Conservation (phyloP, 306 rosid genomes). For the Corylus americana region DNA sequence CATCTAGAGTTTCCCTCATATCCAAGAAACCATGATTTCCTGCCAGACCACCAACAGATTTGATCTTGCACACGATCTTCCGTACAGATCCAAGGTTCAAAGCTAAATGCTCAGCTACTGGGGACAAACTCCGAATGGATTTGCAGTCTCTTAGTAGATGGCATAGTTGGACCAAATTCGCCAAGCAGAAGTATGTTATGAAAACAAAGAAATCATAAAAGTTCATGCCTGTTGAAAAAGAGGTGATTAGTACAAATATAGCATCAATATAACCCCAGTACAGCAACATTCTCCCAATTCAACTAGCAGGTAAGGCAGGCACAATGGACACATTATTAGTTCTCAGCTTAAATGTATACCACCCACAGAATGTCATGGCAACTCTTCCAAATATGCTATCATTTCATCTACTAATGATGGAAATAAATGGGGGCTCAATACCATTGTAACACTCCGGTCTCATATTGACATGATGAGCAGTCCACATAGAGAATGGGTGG, state of each 20-base stretch:
- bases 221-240: slow-evolving; percentile 76
- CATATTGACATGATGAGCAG: too few species aligned
- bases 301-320: not conserved
- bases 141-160: slow-evolving; percentile 33
- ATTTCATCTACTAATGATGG: not conserved
- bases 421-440: not conserved
- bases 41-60: slow-evolving; percentile 47
- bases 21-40: slow-evolving; percentile 52
- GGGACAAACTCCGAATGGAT: slow-evolving; percentile 26
- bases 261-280: not conserved
- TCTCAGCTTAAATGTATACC: not conserved
- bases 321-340: not conserved
- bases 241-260: slow-evolving; percentile 20
- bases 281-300: not conserved
- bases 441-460: too few species aligned
- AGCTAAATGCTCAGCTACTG: slow-evolving; percentile 47
- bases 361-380: not conserved
- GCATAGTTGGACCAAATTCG: slow-evolving; percentile 55
- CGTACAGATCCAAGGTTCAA: slow-evolving; percentile 57
- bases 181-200: slow-evolving; percentile 54
- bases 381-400: not conserved
- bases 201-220: slow-evolving; percentile 72
- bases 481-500: too few species aligned
- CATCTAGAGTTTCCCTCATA: slow-evolving; percentile 44
- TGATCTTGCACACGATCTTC: slow-evolving; percentile 48